Conservation (phyloP, 371 early-diverging fungal genomes). For the Mucor circinelloides region DNA sequence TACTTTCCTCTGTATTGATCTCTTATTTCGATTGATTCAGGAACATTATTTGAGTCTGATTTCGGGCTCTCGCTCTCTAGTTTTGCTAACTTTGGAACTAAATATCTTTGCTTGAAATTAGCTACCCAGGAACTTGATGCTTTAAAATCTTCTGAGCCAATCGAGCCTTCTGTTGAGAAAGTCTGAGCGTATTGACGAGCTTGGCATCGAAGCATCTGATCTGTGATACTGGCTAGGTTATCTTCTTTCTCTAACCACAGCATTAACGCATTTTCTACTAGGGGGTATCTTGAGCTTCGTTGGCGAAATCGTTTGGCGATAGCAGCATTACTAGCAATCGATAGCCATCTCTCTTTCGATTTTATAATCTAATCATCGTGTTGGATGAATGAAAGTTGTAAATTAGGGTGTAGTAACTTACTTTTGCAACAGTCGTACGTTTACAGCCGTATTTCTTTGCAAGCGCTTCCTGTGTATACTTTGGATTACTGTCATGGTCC, state of each 20-base stretch:
- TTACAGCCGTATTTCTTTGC: slow-evolving; percentile 28
- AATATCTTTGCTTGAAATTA: slow-evolving; percentile 20
- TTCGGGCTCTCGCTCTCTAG: neutral
- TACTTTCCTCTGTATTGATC: neutral
- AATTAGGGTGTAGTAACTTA: neutral
- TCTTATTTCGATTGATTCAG: neutral
- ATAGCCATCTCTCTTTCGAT: slow-evolving; percentile 24
- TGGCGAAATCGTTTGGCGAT: slow-evolving; percentile 24
- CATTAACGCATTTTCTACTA: slow-evolving; percentile 18
- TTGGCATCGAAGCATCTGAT: slow-evolving; percentile 22
- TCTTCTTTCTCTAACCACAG: slow-evolving; percentile 20
- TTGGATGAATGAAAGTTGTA: neutral
- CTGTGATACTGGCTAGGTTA: slow-evolving; percentile 7
- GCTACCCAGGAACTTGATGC: slow-evolving; percentile 25
- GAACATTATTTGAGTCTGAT: neutral
- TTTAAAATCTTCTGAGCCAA: slow-evolving; percentile 19
- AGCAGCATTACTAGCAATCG: slow-evolving; percentile 18
- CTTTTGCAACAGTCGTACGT: slow-evolving; percentile 25
- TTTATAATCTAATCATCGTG: slow-evolving; percentile 17
- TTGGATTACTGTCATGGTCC: slow-evolving; percentile 22
- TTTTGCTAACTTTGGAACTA: neutral
- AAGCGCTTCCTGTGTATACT: slow-evolving; percentile 21
- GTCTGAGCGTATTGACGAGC: slow-evolving; percentile 20
- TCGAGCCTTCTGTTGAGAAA: slow-evolving; percentile 5
- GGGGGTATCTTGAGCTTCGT: slow-evolving; percentile 21